Evolutionary conservation across 2,329 filamentous ascomycete species (phyloP), one percentile per base, ranked within the genome.

Genomic region (Botryotinia narcissicola): DNA sequence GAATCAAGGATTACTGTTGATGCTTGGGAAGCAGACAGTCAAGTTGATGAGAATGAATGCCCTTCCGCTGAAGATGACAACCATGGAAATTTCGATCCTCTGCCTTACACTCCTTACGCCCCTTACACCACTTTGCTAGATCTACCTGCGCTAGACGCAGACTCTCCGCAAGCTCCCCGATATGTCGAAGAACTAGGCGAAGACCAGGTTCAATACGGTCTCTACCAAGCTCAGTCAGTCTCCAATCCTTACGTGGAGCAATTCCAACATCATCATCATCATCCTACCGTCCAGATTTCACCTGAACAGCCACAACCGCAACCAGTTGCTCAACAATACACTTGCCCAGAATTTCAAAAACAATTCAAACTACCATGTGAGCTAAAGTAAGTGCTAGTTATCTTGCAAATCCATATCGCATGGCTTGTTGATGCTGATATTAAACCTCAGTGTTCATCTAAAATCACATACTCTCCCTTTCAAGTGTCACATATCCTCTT

Each of bases 331-430:
- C 4, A 37, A 29, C 14, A 29, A 40, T 35, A 37, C 16, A 29
- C 25, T 42, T 71, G 69, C 25, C 32, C 35, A 29, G 32, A 64
- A 63, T 64, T 59, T 51, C 42, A 29, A 40, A 64, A 54, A 12
- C 12, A 32, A 16, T 71, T 71, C n/a, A 20, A 4, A 54, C 35
- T 51, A 16, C 35, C 12, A 2, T 54, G 2, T 42, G n/a, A 71
- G 8, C 25, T 71, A 20, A 63, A 71, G 69, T 71, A 20, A 64
- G 69, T 71, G n/a, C 40, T n/a, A 69, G 42, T 20, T 16, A 20
- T 67, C 8, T 14, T 37, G 3, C 5, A 10, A 2, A n/a, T 12
- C 16, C 29, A 60, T 18, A n/a, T 66, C 37, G 22, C 1, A 16
- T 32, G 16, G 4, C n/a, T 37, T 40, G 8, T 37, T 44, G 8